These are phyloP conservation scores for Sugiyamaella valdiviana DNA, from an alignment of 805 yeast genomes.

Conservation along the genomic window DNA sequence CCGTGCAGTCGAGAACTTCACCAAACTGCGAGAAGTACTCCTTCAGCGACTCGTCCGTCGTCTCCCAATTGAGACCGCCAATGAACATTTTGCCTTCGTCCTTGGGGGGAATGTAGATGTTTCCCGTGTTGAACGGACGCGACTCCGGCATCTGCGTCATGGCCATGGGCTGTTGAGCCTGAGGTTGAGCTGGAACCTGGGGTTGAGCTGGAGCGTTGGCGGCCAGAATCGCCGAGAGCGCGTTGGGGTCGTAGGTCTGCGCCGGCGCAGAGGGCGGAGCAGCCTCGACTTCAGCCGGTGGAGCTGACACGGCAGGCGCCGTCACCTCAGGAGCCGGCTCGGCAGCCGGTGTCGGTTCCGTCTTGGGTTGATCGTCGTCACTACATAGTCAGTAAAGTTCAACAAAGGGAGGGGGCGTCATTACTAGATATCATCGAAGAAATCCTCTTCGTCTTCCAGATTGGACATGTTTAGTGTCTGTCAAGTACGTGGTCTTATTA, in stretches of 20 bases:
- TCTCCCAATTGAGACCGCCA: slow-evolving; percentile 98
- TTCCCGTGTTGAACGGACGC: slow-evolving; percentile 30
- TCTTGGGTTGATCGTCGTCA: slow-evolving; percentile 33
- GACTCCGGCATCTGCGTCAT: slow-evolving; percentile 2
- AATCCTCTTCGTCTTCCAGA: slow-evolving; percentile 88
- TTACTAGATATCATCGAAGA: slow-evolving; percentile 82
- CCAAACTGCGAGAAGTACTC: slow-evolving; percentile 85
- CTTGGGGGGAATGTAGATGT: slow-evolving; percentile 46
- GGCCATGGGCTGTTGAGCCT: neutral
- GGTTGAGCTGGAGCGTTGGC: slow-evolving; percentile 13
- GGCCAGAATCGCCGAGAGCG: slow-evolving; percentile 9
- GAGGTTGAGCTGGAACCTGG: neutral
- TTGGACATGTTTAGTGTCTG: slow-evolving; percentile 42
- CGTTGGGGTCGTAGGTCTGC: slow-evolving; percentile 25
- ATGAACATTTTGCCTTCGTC: slow-evolving; percentile 90
- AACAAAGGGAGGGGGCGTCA: slow-evolving; percentile 1
- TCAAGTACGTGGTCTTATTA: neutral
- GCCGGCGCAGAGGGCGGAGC: slow-evolving; percentile 29
- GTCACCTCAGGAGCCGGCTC: slow-evolving; percentile 6
- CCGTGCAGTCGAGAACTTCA: slow-evolving; percentile 77
- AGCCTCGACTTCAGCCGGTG: slow-evolving; percentile 16
- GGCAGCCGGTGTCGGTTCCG: slow-evolving; percentile 25
- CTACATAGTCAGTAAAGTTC: slow-evolving; percentile 20
- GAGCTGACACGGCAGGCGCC: slow-evolving; percentile 3
- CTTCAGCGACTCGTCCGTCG: slow-evolving; percentile 79